These are phyloP conservation scores for Kockiozyma suomiensis DNA, from an alignment of 805 yeast species.

Conservation along the genomic window DNA sequence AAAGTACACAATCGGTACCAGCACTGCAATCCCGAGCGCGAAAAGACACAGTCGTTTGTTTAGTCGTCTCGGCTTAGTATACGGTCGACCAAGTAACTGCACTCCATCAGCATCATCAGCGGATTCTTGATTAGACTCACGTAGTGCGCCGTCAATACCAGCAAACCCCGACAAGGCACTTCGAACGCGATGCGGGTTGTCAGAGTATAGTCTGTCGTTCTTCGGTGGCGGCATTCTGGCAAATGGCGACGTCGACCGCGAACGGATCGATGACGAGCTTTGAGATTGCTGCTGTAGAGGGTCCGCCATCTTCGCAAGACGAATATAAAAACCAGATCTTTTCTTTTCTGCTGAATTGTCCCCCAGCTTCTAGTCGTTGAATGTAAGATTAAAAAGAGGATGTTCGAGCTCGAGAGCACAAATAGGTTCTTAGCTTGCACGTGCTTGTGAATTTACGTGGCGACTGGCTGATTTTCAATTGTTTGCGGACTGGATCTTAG, in stretches of 20 bases:
- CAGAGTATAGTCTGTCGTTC: slow-evolving; percentile 2
- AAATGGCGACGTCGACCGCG: slow-evolving; percentile 11
- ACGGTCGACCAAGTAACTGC: neutral
- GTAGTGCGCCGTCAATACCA: neutral
- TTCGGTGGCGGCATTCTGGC: slow-evolving; percentile 5
- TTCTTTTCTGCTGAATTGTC: too few relatives aligned
- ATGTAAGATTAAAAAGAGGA: too few relatives aligned
- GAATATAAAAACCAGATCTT: neutral
- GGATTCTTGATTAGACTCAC: neutral
- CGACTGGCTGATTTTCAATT: neutral
- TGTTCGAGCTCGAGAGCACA: too few relatives aligned
- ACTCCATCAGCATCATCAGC: neutral
- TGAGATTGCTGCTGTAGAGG: neutral
- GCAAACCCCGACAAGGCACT: neutral
- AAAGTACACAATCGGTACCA: slow-evolving; percentile 16
- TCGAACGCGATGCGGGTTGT: slow-evolving; percentile 5
- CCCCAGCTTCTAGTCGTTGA: too few relatives aligned
- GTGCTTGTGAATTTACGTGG: neutral
- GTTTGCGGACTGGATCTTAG: neutral
- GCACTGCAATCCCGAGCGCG: neutral
- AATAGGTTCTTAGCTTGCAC: too few relatives aligned
- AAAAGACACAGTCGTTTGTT: neutral
- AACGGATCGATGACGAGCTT: neutral
- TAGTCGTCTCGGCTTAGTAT: neutral
- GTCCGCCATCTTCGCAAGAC: neutral